Conservation (phyloP, 2,329 filamentous ascomycete species). For the Juglanconis juglandina region DNA sequence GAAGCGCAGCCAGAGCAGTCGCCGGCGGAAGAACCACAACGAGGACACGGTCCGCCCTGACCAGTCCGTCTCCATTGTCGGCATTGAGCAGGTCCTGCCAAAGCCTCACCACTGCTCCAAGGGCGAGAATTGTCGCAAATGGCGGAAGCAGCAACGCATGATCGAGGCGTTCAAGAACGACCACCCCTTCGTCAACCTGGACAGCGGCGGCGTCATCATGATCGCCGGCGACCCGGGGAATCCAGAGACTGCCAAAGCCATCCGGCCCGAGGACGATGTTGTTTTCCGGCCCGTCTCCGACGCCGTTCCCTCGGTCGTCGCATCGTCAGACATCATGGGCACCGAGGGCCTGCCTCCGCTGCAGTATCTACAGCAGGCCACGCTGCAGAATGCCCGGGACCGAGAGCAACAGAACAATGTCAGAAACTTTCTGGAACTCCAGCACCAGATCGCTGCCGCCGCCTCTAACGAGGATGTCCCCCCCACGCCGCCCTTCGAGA, state of each 20-base stretch:
- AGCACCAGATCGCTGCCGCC: conserved; percentile 51
- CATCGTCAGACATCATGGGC: conserved; percentile 86
- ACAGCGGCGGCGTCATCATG: conserved; percentile 65
- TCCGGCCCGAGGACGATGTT: conserved; percentile 52
- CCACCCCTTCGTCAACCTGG: conserved; percentile 63
- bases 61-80: conserved; percentile 86
- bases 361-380: conserved; percentile 69
- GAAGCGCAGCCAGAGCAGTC: conserved; percentile 38
- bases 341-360: conserved; percentile 62
- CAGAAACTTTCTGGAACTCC: conserved; percentile 83
- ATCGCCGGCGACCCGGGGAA: conserved; percentile 78
- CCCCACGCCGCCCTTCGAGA: conserved; percentile 67
- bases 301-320: conserved; percentile 75
- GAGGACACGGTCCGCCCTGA: conserved; percentile 71
- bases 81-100: conserved; percentile 83
- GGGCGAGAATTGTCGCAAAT: conserved; percentile 81
- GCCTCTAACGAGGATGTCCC: conserved; percentile 53
- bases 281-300: conserved; percentile 68
- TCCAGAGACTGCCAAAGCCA: conserved; percentile 57
- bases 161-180: conserved; percentile 72
- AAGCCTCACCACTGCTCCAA: conserved; percentile 82
- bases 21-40: conserved; percentile 36
- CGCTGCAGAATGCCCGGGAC: conserved; percentile 64
- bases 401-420: conserved; percentile 91
- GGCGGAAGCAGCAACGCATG: conserved; percentile 73